phyloP scores from a whole-genome alignment of 1,284 basidiomycete species.

The Marasmius tenuissimus region DNA sequence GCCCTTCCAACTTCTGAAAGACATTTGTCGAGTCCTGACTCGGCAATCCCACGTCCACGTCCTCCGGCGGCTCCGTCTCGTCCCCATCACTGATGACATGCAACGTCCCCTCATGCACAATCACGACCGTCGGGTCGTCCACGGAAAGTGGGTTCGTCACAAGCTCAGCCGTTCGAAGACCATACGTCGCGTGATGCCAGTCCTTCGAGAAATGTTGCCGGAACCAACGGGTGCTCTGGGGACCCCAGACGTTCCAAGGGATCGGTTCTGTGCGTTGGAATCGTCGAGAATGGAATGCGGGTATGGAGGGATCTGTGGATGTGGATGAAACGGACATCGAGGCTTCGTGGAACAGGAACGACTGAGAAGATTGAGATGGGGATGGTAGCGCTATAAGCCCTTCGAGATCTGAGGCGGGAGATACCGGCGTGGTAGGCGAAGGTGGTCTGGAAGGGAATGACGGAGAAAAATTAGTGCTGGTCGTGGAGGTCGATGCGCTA shows the following conservation, averaged over 20 bases:
- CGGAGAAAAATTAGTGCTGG: background rate
- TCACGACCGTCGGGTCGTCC: background rate
- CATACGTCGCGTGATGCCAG: conserved; percentile 55
- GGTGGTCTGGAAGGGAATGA: background rate
- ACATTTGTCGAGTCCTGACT: background rate
- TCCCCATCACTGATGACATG: background rate
- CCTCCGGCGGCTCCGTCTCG: background rate
- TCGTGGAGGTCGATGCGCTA: background rate
- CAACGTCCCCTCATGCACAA: background rate
- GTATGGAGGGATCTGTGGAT: background rate
- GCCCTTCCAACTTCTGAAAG: background rate
- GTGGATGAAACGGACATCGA: background rate
- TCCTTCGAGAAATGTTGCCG: conserved; percentile 43
- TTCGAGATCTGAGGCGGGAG: background rate
- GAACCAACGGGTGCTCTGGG: conserved; percentile 50
- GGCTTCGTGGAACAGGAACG: conserved; percentile 16
- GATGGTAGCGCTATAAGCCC: conserved; percentile 4
- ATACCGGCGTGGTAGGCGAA: background rate
- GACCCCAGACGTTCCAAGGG: conserved; percentile 52
- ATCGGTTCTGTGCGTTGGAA: conserved; percentile 17
- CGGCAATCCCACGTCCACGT: background rate
- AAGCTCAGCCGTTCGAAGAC: conserved; percentile 43
- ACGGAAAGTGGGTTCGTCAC: conserved; percentile 13
- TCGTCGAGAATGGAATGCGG: background rate
- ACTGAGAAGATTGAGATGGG: conserved; percentile 13